Evolutionary conservation across 2,329 filamentous ascomycete genomes (phyloP), one percentile per base, ranked within the genome.

Genomic region (Fusarium mundagurra): DNA sequence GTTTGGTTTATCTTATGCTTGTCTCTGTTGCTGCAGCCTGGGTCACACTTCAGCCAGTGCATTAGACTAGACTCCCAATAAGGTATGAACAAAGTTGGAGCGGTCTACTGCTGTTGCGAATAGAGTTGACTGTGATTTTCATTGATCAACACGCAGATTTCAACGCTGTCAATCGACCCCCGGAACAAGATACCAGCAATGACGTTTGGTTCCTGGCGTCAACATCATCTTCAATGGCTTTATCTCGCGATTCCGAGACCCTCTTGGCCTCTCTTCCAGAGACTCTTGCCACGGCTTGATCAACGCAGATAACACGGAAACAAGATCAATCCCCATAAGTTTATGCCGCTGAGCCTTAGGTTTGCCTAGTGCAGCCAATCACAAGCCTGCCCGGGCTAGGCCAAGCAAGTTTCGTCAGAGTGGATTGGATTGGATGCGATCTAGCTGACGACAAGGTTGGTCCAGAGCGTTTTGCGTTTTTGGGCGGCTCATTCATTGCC

Each of bases 221-320:
- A 43, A 43, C n/a, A 50, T 18, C 29, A 61, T 64, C 16, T 41
- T 61, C 29, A 48, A 27, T 27, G 57, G 24, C 43, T 61, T 43
- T 64, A 51, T 57, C 57, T 69, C 65, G 38, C 20, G 24, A 44
- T 22, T 45, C 48, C 29, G 58, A 55, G 43, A 45, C 38, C 20
- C 33, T 53, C 51, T 68, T 63, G 31, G 39, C 34, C 43, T 48
- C 36, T 38, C 34, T 20, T 20, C 24, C 9, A 50, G 43, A 53
- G 24, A 31, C 43, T 70, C n/a, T 54, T 44, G 47, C 66, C 59
- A 54, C 24, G 29, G n/a, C 39, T 47, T 53, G 34, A 17, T 33
- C 18, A 24, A 11, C 76, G 76, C 63, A 74, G 50, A 78, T 78
- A 76, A 74, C 48, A 77, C 70, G 76, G 76, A 64, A 77, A 77